Conservation (phyloP, 2,329 filamentous ascomycete species). For the Trichoderma harzianum region DNA sequence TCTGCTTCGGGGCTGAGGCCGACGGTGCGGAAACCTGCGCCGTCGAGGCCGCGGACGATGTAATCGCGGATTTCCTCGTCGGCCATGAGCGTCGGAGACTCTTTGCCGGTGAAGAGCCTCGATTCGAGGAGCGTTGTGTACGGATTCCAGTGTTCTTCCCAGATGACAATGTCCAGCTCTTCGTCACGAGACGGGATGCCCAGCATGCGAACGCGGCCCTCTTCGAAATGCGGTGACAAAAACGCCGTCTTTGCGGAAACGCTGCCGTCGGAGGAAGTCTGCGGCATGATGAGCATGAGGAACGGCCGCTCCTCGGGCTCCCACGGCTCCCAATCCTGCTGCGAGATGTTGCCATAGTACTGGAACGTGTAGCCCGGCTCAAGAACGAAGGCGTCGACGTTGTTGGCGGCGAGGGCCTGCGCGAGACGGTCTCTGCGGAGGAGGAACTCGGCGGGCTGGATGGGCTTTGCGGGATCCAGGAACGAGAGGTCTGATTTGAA, state of each 20-base stretch:
- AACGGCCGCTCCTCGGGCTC: constrained; percentile 63
- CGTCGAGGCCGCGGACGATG: constrained; percentile 54
- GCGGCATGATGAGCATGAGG: constrained; percentile 56
- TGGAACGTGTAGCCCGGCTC: constrained; percentile 64
- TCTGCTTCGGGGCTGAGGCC: constrained; percentile 54
- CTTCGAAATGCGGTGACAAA: constrained; percentile 58
- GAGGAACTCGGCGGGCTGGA: constrained; percentile 50
- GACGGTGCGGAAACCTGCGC: constrained; percentile 53
- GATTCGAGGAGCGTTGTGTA: constrained; percentile 52
- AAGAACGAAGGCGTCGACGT: constrained; percentile 56
- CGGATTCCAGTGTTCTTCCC: constrained; percentile 64
- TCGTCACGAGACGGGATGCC: constrained; percentile 50
- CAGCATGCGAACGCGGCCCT: constrained; percentile 55
- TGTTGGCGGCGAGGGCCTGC: constrained; percentile 47
- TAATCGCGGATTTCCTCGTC: constrained; percentile 64
- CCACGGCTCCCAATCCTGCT: constrained; percentile 61
- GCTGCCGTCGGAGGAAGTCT: constrained; percentile 34
- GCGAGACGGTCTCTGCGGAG: constrained; percentile 55
- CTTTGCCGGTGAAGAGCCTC: constrained; percentile 34
- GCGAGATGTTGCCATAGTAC: constrained; percentile 59
- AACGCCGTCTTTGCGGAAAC: constrained; percentile 55
- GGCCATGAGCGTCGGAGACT: constrained; percentile 50
- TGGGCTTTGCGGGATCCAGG: constrained; percentile 46
- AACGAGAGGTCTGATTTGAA: constrained; percentile 49
- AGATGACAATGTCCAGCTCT: constrained; percentile 52